Conservation (phyloP, 1,284 basidiomycete species). For the Dichomitus squalens region DNA sequence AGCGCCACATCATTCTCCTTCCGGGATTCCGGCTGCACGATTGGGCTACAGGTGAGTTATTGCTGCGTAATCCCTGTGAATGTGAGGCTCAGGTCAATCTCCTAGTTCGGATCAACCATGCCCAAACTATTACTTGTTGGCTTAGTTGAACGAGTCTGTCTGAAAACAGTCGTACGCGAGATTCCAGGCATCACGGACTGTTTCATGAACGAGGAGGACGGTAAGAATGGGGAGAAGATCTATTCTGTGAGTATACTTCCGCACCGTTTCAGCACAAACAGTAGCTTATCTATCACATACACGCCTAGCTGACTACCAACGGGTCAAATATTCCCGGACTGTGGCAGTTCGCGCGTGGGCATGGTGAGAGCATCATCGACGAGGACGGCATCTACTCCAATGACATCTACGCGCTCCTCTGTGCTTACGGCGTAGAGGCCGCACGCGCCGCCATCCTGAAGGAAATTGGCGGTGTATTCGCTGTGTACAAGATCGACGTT, state of each 20-base stretch:
- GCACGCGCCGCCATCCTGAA: conserved; percentile 90
- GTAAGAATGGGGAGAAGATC: conserved; percentile 51
- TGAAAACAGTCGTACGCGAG: conserved; percentile 84
- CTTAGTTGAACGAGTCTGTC: conserved; percentile 85
- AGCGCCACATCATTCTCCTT: conserved; percentile 79
- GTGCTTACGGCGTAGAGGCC: conserved; percentile 97
- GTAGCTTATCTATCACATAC: conserved; percentile 1
- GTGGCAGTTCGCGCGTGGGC: conserved; percentile 81
- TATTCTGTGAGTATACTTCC: conserved; percentile 43
- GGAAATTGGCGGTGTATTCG: conserved; percentile 93
- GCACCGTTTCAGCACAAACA: not conserved
- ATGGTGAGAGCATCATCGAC: conserved; percentile 73
- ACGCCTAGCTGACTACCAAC: conserved; percentile 72
- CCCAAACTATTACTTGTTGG: conserved; percentile 93
- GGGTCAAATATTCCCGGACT: conserved; percentile 93
- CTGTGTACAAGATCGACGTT: conserved; percentile 97
- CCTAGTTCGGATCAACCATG: conserved; percentile 67
- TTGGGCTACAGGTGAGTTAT: conserved; percentile 77
- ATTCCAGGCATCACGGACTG: conserved; percentile 86
- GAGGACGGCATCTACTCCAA: conserved; percentile 90
- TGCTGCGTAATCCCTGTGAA: not conserved
- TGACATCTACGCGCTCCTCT: conserved; percentile 92
- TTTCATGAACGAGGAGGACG: conserved; percentile 69
- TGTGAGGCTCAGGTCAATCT: conserved; percentile 11
- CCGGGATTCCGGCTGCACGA: conserved; percentile 70